Evolutionary conservation across 257 asterid genomes (phyloP).

Genomic region (Petrea volubilis): DNA sequence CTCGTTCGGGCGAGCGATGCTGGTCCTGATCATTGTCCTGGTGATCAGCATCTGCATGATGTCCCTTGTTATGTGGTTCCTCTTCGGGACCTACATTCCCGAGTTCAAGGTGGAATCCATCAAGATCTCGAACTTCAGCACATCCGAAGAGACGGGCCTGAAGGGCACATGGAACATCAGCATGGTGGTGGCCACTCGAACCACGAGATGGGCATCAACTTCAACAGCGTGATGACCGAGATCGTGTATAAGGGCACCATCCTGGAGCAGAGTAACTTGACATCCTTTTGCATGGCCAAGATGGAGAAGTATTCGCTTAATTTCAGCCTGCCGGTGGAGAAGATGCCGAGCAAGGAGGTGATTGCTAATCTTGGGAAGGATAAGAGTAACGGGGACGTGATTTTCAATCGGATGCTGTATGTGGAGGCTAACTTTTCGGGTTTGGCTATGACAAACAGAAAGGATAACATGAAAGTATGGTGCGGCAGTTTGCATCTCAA

Average conservation of each 20-base stretch:
- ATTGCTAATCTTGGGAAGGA: constrained; percentile 18
- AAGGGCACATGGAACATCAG: constrained; percentile 32
- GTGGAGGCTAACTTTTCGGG: constrained; percentile 30
- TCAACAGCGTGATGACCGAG: constrained; percentile 28
- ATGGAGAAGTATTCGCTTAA: not conserved
- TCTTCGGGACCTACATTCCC: constrained; percentile 50
- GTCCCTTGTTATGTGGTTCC: constrained; percentile 49
- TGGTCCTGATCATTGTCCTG: constrained; percentile 34
- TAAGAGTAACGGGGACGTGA: constrained; percentile 16
- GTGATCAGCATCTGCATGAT: constrained; percentile 39
- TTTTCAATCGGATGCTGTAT: constrained; percentile 39
- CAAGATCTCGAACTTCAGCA: constrained; percentile 37
- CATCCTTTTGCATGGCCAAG: constrained; percentile 20
- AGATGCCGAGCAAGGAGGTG: not conserved
- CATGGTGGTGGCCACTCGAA: constrained; percentile 30
- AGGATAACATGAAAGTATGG: constrained; percentile 28
- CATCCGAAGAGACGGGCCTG: not conserved
- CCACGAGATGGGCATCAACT: constrained; percentile 8
- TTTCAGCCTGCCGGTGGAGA: constrained; percentile 14
- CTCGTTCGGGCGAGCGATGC: constrained; percentile 38
- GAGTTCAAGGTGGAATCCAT: constrained; percentile 36
- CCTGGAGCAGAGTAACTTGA: constrained; percentile 28
- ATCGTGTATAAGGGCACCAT: constrained; percentile 36
- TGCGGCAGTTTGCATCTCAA: constrained; percentile 43
- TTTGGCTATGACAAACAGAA: constrained; percentile 1